Evolutionary conservation across 148 eudicot species (phyloP).

Genomic region (Cornus kousa): DNA sequence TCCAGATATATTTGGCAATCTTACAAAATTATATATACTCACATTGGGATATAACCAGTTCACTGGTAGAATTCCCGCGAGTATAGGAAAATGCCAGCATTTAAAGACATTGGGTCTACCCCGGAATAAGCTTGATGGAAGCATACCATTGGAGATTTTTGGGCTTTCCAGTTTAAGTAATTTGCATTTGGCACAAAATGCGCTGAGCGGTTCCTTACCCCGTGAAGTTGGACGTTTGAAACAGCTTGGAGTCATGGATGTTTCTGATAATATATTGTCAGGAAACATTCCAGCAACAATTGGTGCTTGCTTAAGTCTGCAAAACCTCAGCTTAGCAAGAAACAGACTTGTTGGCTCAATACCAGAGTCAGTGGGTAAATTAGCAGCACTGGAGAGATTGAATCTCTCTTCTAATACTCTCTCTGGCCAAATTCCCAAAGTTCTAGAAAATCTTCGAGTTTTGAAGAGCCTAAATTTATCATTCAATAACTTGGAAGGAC

Average conservation of each 20-base stretch:
- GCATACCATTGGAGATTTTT: neutral
- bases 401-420: neutral
- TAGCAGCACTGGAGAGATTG: neutral
- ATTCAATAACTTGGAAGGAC: constrained; percentile 1
- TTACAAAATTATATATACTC: neutral
- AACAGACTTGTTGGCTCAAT: neutral
- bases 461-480: neutral
- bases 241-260: neutral
- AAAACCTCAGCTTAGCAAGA: neutral
- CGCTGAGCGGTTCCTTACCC: neutral
- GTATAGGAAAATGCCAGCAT: neutral
- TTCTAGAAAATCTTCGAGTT: neutral
- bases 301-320: neutral
- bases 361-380: neutral
- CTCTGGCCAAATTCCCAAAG: neutral
- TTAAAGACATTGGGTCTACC: neutral
- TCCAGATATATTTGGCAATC: neutral
- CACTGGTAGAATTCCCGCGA: neutral
- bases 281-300: neutral
- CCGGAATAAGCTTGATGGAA: neutral
- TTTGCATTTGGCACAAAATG: neutral
- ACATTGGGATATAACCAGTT: neutral
- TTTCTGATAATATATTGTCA: neutral
- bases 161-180: neutral
- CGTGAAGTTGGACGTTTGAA: neutral